phyloP scores from a whole-genome alignment of 208 protist genomes.

The Wallacemonas sp. region DNA sequence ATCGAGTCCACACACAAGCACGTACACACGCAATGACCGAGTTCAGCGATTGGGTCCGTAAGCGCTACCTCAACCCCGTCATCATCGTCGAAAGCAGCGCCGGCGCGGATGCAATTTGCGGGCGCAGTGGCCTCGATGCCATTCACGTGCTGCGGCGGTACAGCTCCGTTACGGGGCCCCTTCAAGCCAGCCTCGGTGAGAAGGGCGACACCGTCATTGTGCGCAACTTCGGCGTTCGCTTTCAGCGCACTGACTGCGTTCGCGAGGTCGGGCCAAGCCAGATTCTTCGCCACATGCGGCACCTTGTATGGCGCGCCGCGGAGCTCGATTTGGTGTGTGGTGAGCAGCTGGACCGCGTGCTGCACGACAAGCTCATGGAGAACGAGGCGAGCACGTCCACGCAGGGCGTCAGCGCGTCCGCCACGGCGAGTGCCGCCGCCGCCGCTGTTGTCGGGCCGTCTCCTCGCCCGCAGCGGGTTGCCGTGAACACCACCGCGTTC shows the following conservation, averaged over 20 bases:
- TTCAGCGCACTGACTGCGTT: slow-evolving; percentile 68
- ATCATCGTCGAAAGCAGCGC: slow-evolving; percentile 63
- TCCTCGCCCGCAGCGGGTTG: background rate
- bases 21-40: slow-evolving; percentile 30
- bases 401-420: background rate
- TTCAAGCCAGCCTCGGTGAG: slow-evolving; percentile 51
- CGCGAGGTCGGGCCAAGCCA: slow-evolving; percentile 32
- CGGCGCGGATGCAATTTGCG: slow-evolving; percentile 40
- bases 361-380: slow-evolving; percentile 41
- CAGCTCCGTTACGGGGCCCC: slow-evolving; percentile 32
- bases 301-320: slow-evolving; percentile 33
- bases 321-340: slow-evolving; percentile 72
- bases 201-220: slow-evolving; percentile 47
- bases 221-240: slow-evolving; percentile 68
- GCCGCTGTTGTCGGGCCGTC: slow-evolving; percentile 10
- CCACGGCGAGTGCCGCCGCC: background rate
- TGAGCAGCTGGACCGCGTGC: slow-evolving; percentile 64
- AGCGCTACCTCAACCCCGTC: slow-evolving; percentile 70
- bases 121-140: slow-evolving; percentile 63
- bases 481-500: slow-evolving; percentile 5
- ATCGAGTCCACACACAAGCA: no score
- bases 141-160: slow-evolving; percentile 80
- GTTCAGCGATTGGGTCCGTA: slow-evolving; percentile 61
- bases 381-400: slow-evolving; percentile 6
- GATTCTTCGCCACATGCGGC: slow-evolving; percentile 34